Evolutionary conservation across 768 basidiomycete genomes (phyloP), one percentile per base, ranked within the genome.

Genomic region (Serendipita sp.): DNA sequence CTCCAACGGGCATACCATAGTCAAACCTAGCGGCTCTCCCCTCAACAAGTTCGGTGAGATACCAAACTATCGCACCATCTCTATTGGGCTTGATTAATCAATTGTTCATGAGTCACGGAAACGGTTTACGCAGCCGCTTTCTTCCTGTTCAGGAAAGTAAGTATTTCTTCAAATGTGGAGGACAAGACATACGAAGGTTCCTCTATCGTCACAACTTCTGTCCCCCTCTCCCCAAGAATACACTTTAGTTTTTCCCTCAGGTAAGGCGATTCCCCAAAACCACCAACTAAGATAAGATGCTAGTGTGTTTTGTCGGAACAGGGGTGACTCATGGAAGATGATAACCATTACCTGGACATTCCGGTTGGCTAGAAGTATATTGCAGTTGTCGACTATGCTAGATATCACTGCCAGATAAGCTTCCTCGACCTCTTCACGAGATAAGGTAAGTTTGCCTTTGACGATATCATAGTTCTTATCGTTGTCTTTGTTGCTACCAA

Each of bases 401-500:
- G 16, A n/a, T 4, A 60, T 60, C 16, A 37, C 56, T n/a, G 2
- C 28, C 16, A 28, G 28, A 37, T 3, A 65, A 3, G 64, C 53
- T 34, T 7, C n/a, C 7, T 15, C 24, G 7, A 65, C 35, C 30
- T 53, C 64, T 3, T 32, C 16, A n/a, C 35, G n/a, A n/a, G 56
- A 28, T 10, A 60, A 30, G n/a, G 56, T 30, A 24, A 60, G 11
- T 37, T 38, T 54, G 10, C 35, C 65, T 41, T 65, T 65, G 41
- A 35, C 44, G 54, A 65, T 60, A 3, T 60, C 30, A 41, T 58
- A 58, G 16, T 28, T n/a, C 4, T 18, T 37, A 41, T 65, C 65
- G 38, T 65, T 65, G 44, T 65, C 65, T 37, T 38, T 38, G 8
- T 37, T 46, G 28, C 65, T 54, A 34, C 65, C 65, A 37, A 65